phyloP scores from a whole-genome alignment of 345 rosid genomes.

The Psidium friedrichsthalianum region DNA sequence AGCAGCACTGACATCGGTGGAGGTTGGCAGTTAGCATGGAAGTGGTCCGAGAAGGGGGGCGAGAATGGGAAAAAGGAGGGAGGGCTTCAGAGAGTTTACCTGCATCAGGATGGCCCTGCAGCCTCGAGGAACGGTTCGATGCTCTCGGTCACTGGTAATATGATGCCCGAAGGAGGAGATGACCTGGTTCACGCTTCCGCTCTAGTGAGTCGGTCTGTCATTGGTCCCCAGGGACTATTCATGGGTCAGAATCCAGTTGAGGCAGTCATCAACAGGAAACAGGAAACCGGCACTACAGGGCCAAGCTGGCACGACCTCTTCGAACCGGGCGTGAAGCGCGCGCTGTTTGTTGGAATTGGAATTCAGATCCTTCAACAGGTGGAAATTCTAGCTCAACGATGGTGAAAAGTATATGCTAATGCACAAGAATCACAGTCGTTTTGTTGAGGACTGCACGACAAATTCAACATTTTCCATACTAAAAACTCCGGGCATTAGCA shows the following conservation, averaged over 20 bases:
- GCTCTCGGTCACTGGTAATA: constrained; percentile 5
- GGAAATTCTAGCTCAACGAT: background rate
- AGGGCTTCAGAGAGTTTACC: constrained; percentile 20
- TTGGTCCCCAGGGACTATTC: constrained; percentile 8
- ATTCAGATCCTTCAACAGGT: constrained; percentile 44
- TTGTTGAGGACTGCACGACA: background rate
- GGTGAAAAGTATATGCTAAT: background rate
- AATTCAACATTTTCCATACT: background rate
- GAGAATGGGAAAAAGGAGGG: constrained; percentile 19
- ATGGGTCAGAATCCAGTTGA: background rate
- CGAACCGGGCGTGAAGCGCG: constrained; percentile 39
- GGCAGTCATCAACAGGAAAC: background rate
- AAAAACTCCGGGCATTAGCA: background rate
- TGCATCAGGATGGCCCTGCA: constrained; percentile 17
- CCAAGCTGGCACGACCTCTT: constrained; percentile 11
- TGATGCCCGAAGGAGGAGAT: background rate
- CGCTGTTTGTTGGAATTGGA: constrained; percentile 28
- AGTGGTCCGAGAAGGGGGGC: constrained; percentile 11
- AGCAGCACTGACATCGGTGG: constrained; percentile 25
- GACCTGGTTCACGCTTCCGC: constrained; percentile 26
- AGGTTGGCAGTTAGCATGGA: constrained; percentile 37
- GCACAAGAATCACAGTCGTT: background rate
- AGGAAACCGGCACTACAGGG: background rate
- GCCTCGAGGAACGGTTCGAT: constrained; percentile 15
- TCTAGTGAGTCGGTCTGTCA: constrained; percentile 20